Conservation (phyloP, 345 rosid species). For the Trapa bicornis region DNA sequence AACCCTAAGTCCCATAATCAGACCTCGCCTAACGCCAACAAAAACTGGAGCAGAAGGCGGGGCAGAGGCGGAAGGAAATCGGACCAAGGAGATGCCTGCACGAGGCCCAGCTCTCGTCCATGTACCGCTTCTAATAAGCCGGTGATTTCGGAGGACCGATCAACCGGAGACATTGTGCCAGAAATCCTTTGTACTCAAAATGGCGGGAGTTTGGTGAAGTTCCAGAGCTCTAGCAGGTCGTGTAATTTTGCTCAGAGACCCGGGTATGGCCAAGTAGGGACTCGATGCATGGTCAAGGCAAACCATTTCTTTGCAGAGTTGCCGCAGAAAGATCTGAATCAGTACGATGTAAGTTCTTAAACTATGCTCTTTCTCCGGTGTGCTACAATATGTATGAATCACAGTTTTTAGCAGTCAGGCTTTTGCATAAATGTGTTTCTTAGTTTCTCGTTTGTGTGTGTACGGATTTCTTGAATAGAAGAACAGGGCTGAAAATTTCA, state of each 20-base stretch:
- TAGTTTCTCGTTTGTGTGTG: not conserved
- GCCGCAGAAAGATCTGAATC: conserved; percentile 84
- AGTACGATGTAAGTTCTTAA: conserved; percentile 69
- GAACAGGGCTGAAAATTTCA: not conserved
- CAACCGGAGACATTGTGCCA: conserved; percentile 17
- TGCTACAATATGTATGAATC: too few relatives aligned
- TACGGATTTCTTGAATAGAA: not conserved
- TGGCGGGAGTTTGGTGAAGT: conserved; percentile 42
- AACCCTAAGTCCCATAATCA: conserved; percentile 22
- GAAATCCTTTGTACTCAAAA: conserved; percentile 17
- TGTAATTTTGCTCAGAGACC: conserved; percentile 70
- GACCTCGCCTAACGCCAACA: conserved; percentile 52
- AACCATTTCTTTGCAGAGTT: conserved; percentile 93
- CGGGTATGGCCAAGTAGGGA: conserved; percentile 82
- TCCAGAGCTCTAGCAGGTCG: conserved; percentile 59
- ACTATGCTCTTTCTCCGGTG: conserved; percentile 3
- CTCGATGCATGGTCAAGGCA: conserved; percentile 90
- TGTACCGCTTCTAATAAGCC: conserved; percentile 62
- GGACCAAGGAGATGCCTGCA: conserved; percentile 74
- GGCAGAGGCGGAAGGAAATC: conserved; percentile 92
- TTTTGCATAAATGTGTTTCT: not conserved
- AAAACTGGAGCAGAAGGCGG: conserved; percentile 70
- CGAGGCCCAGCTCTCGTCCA: conserved; percentile 91
- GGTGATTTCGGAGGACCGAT: conserved; percentile 13
- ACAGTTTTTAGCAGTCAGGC: not conserved